Base-by-base conservation (phyloP, 2,329 filamentous ascomycete species). In the Epichloe hybrida region DNA sequence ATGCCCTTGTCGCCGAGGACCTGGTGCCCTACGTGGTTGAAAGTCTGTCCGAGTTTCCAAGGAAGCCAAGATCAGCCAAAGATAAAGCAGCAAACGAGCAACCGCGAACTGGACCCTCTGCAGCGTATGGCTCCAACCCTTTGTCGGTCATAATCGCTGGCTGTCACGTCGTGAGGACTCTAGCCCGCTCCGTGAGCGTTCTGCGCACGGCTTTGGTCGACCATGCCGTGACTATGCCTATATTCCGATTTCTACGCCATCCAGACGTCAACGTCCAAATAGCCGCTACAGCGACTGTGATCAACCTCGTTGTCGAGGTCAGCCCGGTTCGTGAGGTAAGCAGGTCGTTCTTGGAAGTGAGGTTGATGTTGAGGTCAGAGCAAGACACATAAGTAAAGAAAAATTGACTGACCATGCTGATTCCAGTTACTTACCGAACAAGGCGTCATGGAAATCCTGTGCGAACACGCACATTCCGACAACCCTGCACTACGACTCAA, bases 281-380 rank as follows among this genome's bases (percentile, higher is more conserved):
- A 62, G 88, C 89, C 46, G 88, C 91, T 5, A 94, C 88, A 0
- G 83, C 86, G 36, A 83, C 85, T 6, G 79, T 94, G 39, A 88
- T 84, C 59, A 98, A 98, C 64, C 68, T 98, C 46, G 78, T 95
- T 5, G 74, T 89, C 45, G 88, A 95, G 55, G 87, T 94, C 59
- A 96, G 90, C 62, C 90, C 93, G 1, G 89, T 96, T 80, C 83
- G 88, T 65, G 82, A 88, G 64, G 88, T 91, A 65, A 72, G 83
- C 72, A 38, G 36, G 35, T 9, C 39, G 21, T 15, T 11, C 46
- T 35, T 35, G 15, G 5, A 17, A 17, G n/a, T 7, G 38, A 9
- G 38, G 38, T 15, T 7, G 38, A n/a, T 12, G 5, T n/a, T 34
- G 36, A 38, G 15, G 21, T 21, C 23, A 27, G 55, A 53, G 53